Evolutionary conservation across 2,329 filamentous ascomycete species (phyloP), one percentile per base, ranked within the genome.

Genomic region (Penicillium sp.): DNA sequence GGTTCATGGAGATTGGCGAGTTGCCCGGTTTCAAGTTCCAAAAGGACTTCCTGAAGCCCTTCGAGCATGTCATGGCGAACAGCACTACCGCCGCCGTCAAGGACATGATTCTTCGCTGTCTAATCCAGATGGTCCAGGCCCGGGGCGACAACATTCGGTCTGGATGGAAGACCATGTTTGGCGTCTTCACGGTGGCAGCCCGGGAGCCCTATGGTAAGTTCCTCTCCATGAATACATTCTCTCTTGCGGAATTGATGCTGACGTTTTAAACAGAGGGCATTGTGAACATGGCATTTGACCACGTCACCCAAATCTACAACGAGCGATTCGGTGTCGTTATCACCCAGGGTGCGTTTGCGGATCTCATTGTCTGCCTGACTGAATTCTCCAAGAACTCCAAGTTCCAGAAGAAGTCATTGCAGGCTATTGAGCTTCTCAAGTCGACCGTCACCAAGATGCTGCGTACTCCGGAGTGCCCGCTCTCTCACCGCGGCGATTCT

Each of bases 111-210:
- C 77, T 99, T 22, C 85, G 92, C 39, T 99, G 95, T 68, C 78
- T 99, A 55, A 95, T 96, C 50, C 95, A 99, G 73, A 99, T 99
- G 95, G 96, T 99, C 43, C 94, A 99, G 74, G 92, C 92, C 28
- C 83, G 90, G 51, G 95, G 95, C 5, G 89, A 96, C 72, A 97
- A 97, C 63, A 99, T 99, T 66, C 87, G 92, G 46, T 96, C 92
- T 35, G 94, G 94, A 5, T 99, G 94, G 94, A 88, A 94, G 68
- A 97, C 95, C 18, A 99, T 99, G 92, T 97, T 99, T 72, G 94
- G 92, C 4, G 92, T 96, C 27, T 99, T 99, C 68, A 96, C 92
- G 1, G 91, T 97, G 33, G 94, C 95, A 25, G 94, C 95, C 16
- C 82, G 88, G 55, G 95, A 97, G 67, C 90, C 89, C 14, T 92